A percentile compares a stretch with the other conserved stretches of the same genome.
Conservation (phyloP, 257 asterid genomes). For the Penstemon eatonii region DNA sequence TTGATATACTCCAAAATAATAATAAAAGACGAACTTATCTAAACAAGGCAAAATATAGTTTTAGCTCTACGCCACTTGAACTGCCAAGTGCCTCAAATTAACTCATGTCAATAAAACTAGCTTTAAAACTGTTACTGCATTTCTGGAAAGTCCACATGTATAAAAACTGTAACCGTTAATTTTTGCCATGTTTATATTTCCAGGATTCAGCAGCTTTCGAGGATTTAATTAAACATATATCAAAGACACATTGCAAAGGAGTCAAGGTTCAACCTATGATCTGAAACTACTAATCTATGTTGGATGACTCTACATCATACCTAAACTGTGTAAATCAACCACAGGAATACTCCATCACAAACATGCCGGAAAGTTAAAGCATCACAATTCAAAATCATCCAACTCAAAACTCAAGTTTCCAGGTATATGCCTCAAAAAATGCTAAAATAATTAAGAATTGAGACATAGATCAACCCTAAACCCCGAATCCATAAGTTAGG, state of each 20-base stretch:
- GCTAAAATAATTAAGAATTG: constrained; percentile 5
- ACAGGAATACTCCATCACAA: not conserved
- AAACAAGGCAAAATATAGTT: not conserved
- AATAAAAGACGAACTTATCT: no score
- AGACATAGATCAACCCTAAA: constrained; percentile 9
- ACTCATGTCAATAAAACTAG: constrained; percentile 16
- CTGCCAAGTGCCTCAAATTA: constrained; percentile 1
- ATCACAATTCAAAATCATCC: not conserved
- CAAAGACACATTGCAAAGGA: constrained; percentile 4
- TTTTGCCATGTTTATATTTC: not conserved
- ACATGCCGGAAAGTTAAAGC: constrained; percentile 4
- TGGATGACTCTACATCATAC: not conserved
- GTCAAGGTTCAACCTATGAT: not conserved
- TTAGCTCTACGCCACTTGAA: not conserved
- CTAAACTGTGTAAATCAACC: not conserved
- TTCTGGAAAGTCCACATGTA: not conserved
- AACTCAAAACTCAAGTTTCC: constrained; percentile 18
- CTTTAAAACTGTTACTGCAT: not conserved
- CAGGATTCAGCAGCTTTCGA: constrained; percentile 16
- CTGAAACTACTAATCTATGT: constrained; percentile 1
- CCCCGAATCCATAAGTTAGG: not conserved
- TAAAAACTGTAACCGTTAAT: not conserved
- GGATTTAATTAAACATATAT: not conserved
- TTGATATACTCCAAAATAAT: not conserved
- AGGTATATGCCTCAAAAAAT: not conserved